Conservation (phyloP, 2,329 filamentous ascomycete species). For the Grosmannia clavigera region DNA sequence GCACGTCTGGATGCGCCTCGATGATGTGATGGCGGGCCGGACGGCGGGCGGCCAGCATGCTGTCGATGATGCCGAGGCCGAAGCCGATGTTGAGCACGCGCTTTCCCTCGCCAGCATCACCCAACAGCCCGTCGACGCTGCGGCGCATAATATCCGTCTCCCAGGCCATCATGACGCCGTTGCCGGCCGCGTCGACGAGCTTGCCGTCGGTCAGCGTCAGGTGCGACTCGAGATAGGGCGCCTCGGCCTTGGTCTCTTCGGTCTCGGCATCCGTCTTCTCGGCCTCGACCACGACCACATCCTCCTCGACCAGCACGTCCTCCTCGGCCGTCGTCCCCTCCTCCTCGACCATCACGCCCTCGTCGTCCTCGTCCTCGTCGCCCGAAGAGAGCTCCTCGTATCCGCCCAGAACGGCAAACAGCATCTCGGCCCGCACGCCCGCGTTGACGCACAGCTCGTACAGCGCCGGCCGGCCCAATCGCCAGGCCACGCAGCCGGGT, state of each 20-base stretch:
- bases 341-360: constrained; percentile 24
- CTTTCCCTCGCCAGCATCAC: constrained; percentile 38
- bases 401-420: constrained; percentile 69
- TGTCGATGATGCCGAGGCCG: constrained; percentile 82
- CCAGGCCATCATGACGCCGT: constrained; percentile 93
- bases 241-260: constrained; percentile 33
- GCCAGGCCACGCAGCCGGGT: constrained; percentile 71
- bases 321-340: constrained; percentile 21
- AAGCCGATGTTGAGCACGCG: constrained; percentile 78
- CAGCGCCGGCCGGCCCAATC: constrained; percentile 54
- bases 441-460: constrained; percentile 82
- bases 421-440: constrained; percentile 77
- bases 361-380: constrained; percentile 31
- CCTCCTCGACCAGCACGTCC: constrained; percentile 14
- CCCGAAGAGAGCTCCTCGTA: constrained; percentile 61
- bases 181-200: constrained; percentile 61
- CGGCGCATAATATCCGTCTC: constrained; percentile 76
- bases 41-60: constrained; percentile 55
- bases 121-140: constrained; percentile 58
- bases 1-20: constrained; percentile 70
- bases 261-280: constrained; percentile 6
- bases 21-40: constrained; percentile 70
- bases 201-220: constrained; percentile 53
- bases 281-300: constrained; percentile 10
- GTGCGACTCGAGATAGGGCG: constrained; percentile 51